phyloP scores from a whole-genome alignment of 140 eudicot genomes.

The Bidens hawaiensis region DNA sequence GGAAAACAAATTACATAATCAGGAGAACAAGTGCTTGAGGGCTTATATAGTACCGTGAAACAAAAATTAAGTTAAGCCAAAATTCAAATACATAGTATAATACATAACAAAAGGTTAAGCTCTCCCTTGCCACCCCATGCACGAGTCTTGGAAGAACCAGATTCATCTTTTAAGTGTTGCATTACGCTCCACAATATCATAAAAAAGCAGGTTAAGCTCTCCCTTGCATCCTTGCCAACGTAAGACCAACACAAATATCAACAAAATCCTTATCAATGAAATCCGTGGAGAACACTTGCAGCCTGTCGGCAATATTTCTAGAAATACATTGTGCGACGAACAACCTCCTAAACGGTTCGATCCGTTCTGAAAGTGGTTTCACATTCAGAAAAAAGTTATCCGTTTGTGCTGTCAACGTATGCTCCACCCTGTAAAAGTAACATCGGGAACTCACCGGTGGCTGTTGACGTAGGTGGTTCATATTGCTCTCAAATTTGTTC shows the following conservation, averaged over 20 bases:
- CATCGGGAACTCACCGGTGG: conserved; percentile 46
- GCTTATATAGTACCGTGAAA: no score
- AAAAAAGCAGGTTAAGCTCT: no score
- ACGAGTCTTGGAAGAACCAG: no score
- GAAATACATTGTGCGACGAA: conserved; percentile 60
- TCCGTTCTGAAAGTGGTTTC: conserved; percentile 70
- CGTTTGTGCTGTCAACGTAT: conserved; percentile 82
- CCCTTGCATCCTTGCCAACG: conserved; percentile 76
- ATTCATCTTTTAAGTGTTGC: no score
- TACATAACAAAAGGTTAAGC: no score
- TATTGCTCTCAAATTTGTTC: conserved; percentile 77
- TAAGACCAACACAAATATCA: conserved; percentile 84
- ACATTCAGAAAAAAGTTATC: conserved; percentile 83
- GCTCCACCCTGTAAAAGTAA: conserved; percentile 82
- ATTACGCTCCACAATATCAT: no score
- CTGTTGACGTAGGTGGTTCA: conserved; percentile 58
- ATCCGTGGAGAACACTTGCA: conserved; percentile 76
- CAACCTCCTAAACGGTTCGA: conserved; percentile 57
- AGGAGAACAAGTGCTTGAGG: no score
- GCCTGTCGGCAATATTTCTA: conserved; percentile 48
- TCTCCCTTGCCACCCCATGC: no score
- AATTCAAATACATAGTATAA: no score
- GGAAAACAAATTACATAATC: no score
- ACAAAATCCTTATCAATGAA: conserved; percentile 78
- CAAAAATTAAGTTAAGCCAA: no score